phyloP scores from a whole-genome alignment of 108 stramenopile genomes.

The Stephanodiscus minutulus region DNA sequence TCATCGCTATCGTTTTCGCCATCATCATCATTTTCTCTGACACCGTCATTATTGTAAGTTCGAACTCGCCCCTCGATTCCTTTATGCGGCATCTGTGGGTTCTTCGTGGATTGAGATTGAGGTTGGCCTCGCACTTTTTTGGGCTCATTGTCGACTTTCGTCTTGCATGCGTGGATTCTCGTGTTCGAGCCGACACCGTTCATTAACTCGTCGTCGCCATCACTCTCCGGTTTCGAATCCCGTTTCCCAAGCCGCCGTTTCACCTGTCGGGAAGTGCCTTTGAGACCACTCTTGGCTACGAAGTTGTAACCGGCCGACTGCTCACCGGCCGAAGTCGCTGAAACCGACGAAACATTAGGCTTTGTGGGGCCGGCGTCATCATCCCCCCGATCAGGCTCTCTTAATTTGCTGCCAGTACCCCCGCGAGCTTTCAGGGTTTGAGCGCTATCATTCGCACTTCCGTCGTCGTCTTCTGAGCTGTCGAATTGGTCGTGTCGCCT shows the following conservation, averaged over 20 bases:
- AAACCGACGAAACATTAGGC: not conserved
- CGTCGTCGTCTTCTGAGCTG: not conserved
- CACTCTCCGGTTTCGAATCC: not conserved
- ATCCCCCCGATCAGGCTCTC: no score
- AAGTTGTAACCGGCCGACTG: not conserved
- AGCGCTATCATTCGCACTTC: not conserved
- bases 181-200: constrained; percentile 8
- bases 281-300: not conserved
- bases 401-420: no score
- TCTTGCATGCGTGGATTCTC: constrained; percentile 3
- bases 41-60: no score
- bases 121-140: not conserved
- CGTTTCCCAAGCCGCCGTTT: not conserved
- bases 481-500: not conserved
- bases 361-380: not conserved
- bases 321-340: not conserved
- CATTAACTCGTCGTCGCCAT: constrained; percentile 1
- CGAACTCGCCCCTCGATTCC: not conserved
- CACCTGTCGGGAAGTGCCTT: not conserved
- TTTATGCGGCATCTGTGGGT: not conserved
- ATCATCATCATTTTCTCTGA: no score
- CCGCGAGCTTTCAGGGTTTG: not conserved
- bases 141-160: not conserved
- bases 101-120: not conserved
- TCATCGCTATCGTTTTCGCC: no score